Conservation (phyloP, 345 rosid species). For the Citropsis articulata region DNA sequence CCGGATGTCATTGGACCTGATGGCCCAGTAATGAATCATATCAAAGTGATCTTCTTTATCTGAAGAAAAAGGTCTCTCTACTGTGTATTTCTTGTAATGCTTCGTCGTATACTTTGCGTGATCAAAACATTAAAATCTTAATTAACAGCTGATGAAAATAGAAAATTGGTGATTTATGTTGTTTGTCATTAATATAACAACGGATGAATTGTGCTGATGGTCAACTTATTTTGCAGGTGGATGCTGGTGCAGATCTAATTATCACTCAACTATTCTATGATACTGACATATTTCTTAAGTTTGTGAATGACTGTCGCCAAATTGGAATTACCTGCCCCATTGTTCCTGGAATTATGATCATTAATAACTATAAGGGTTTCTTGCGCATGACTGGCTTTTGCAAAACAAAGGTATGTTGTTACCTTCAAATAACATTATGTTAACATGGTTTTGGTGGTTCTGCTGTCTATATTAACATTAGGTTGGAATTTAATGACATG, state of each 20-base stretch:
- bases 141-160: neutral
- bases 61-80: conserved; percentile 70
- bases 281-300: conserved; percentile 86
- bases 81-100: neutral
- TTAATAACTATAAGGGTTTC: conserved; percentile 91
- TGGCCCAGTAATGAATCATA: conserved; percentile 71
- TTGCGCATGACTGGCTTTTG: conserved; percentile 95
- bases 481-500: conserved; percentile 6
- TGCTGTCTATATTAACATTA: neutral
- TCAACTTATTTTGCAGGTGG: conserved; percentile 48
- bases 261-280: conserved; percentile 87
- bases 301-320: conserved; percentile 89
- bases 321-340: conserved; percentile 84
- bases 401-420: conserved; percentile 68
- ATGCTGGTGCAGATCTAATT: conserved; percentile 96
- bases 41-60: conserved; percentile 77
- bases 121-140: neutral
- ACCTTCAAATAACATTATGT: neutral
- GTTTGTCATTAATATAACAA: neutral
- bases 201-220: conserved; percentile 15
- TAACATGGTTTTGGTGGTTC: neutral
- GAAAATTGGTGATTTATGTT: neutral
- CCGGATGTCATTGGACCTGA: conserved; percentile 77
- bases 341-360: conserved; percentile 98
- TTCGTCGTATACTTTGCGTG: neutral